A percentile compares a stretch with the other conserved stretches of the same genome.
Evolutionary conservation across 1,139 yeast species (phyloP).

Genomic region (Taiozyma onychis): DNA sequence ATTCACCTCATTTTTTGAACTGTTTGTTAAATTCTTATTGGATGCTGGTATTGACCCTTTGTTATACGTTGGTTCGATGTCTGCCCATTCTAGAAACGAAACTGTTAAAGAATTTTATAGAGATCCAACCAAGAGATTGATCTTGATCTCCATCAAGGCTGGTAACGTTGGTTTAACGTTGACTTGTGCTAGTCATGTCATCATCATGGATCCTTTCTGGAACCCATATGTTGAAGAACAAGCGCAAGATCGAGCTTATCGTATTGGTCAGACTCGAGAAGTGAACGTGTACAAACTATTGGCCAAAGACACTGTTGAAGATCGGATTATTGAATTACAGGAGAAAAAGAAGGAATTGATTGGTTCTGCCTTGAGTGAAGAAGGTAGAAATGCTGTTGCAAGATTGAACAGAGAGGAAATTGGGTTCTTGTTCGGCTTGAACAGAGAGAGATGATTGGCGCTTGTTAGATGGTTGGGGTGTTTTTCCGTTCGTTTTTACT

Average conservation of each 20-base stretch:
- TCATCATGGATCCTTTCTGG: slow-evolving; percentile 93
- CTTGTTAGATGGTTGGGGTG: too few relatives aligned
- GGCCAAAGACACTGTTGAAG: slow-evolving; percentile 70
- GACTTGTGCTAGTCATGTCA: slow-evolving; percentile 89
- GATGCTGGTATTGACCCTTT: slow-evolving; percentile 44
- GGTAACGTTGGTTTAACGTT: slow-evolving; percentile 91
- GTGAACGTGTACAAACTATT: slow-evolving; percentile 72
- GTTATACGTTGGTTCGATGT: slow-evolving; percentile 82
- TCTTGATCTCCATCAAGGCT: slow-evolving; percentile 77
- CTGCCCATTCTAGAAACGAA: slow-evolving; percentile 54
- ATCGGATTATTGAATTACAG: slow-evolving; percentile 76
- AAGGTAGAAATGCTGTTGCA: slow-evolving; percentile 59
- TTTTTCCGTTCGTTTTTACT: background rate
- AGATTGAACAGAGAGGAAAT: slow-evolving; percentile 66
- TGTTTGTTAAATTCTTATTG: slow-evolving; percentile 54
- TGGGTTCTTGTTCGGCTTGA: slow-evolving; percentile 65
- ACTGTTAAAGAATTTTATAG: slow-evolving; percentile 62
- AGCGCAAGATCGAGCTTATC: slow-evolving; percentile 91
- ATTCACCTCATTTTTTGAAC: slow-evolving; percentile 72
- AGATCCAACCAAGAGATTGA: slow-evolving; percentile 42
- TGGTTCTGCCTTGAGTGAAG: slow-evolving; percentile 77
- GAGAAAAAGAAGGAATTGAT: slow-evolving; percentile 68
- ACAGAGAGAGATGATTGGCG: background rate
- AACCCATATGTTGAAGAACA: slow-evolving; percentile 95
- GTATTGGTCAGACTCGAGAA: slow-evolving; percentile 80